Evolutionary conservation across 73 alveolate genomes (phyloP).

Genomic region (Tetrahymena thermophila): DNA sequence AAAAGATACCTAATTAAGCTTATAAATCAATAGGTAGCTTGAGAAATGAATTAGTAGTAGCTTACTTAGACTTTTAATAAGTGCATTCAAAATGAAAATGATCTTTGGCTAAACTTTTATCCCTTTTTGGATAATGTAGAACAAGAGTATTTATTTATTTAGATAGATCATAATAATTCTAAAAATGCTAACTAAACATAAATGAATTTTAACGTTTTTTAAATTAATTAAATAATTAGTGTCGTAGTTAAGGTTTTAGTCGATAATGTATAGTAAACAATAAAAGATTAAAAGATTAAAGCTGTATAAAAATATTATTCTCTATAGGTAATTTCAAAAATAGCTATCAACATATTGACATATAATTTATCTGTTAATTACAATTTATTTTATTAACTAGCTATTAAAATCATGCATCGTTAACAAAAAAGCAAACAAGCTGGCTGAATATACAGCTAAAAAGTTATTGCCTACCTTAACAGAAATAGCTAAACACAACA

Average conservation of each 20-base stretch:
- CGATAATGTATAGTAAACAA: neutral
- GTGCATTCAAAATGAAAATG: neutral
- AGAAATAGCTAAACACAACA: neutral
- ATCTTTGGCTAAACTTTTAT: neutral
- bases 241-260: neutral
- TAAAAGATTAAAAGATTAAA: neutral
- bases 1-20: neutral
- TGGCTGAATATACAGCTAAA: neutral
- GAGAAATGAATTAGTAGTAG: neutral
- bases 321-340: neutral
- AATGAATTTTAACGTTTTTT: neutral
- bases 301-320: neutral
- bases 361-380: neutral
- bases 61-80: neutral
- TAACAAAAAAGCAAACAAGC: neutral
- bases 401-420: neutral
- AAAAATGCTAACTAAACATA: neutral
- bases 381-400: neutral
- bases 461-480: neutral
- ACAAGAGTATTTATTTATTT: neutral
- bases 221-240: neutral
- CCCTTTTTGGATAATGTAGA: neutral
- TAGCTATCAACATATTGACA: neutral
- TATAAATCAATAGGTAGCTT: neutral
- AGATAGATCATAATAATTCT: no score